A percentile compares a stretch with the other conserved stretches of the same genome.
These are phyloP conservation scores for Rhododendron griersonianum DNA, from an alignment of 148 eudicot species.

Conservation along the genomic window DNA sequence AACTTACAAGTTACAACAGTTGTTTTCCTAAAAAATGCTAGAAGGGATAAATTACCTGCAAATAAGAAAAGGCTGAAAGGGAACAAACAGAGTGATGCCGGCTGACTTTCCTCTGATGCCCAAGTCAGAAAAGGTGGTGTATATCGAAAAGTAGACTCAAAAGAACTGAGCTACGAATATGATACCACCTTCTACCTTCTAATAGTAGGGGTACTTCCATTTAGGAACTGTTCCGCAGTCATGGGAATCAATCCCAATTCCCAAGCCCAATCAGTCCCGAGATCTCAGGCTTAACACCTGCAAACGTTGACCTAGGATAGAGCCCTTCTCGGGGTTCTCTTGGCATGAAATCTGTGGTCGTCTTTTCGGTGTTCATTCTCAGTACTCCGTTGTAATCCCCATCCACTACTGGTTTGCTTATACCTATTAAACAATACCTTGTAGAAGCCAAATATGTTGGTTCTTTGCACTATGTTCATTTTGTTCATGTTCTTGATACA, in stretches of 20 bases:
- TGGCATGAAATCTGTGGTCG: not conserved
- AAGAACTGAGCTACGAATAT: not conserved
- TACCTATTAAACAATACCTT: not conserved
- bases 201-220: not conserved
- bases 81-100: not conserved
- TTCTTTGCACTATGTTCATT: not conserved
- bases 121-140: not conserved
- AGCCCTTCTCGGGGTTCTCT: not conserved
- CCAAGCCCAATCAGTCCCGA: not conserved
- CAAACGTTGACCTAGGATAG: not conserved
- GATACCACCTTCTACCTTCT: not conserved
- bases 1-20: not conserved
- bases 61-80: not conserved
- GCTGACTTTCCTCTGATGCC: not conserved
- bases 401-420: not conserved
- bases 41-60: not conserved
- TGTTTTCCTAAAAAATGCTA: not conserved
- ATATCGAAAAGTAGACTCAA: not conserved
- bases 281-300: not conserved
- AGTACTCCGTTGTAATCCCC: not conserved
- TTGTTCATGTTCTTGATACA: not conserved
- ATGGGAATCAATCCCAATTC: not conserved
- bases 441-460: not conserved
- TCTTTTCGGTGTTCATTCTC: not conserved
- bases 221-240: not conserved